These are phyloP conservation scores for Trapa incisa DNA, from an alignment of 345 rosid genomes.

Conservation along the genomic window DNA sequence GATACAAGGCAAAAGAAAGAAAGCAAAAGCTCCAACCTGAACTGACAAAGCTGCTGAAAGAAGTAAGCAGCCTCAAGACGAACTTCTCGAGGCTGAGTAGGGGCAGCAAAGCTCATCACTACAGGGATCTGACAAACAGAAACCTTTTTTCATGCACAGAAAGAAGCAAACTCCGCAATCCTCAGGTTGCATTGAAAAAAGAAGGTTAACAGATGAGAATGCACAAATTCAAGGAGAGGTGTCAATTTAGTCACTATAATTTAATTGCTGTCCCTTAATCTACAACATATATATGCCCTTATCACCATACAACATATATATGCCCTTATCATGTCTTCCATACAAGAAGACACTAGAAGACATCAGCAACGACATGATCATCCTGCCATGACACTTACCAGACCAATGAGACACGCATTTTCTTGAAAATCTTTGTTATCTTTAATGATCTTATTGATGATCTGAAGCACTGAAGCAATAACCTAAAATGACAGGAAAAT, in stretches of 20 bases:
- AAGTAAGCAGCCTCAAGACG: slow-evolving; percentile 94
- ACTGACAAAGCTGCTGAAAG: slow-evolving; percentile 89
- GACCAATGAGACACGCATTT: slow-evolving; percentile 97
- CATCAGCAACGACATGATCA: not conserved
- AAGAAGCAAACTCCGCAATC: not conserved
- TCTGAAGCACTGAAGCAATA: slow-evolving; percentile 77
- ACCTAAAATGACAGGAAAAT: slow-evolving; percentile 42
- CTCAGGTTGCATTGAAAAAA: slow-evolving; percentile 2
- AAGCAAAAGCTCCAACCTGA: slow-evolving; percentile 39
- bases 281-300: too few relatives aligned
- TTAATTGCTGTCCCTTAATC: too few relatives aligned
- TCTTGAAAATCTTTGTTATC: slow-evolving; percentile 84
- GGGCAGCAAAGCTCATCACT: slow-evolving; percentile 64
- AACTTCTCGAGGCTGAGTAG: slow-evolving; percentile 77
- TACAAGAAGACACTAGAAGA: slow-evolving; percentile 5
- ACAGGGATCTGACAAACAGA: slow-evolving; percentile 53
- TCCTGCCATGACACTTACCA: slow-evolving; percentile 29
- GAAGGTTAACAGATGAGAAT: not conserved
- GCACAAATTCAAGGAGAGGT: not conserved
- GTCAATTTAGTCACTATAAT: too few relatives aligned
- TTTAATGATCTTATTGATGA: slow-evolving; percentile 66
- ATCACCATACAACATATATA: not conserved
- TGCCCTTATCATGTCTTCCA: not conserved
- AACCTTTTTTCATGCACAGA: not conserved
- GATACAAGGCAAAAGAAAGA: not conserved